These are phyloP conservation scores for Rhodotorula kratochvilovae DNA, from an alignment of 768 basidiomycete species.

Conservation along the genomic window DNA sequence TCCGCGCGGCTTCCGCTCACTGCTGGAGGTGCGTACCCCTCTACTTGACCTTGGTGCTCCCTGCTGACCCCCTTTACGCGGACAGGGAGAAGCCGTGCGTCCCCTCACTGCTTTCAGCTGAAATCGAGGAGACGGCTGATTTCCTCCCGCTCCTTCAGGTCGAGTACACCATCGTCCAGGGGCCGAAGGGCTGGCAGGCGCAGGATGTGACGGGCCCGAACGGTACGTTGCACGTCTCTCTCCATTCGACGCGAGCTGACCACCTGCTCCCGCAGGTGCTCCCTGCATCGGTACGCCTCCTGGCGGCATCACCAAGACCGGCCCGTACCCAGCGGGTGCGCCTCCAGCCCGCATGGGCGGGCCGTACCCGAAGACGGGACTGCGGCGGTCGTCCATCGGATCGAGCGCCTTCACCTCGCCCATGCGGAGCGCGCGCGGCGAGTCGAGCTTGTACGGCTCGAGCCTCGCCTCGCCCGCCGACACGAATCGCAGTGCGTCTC, in stretches of 20 bases:
- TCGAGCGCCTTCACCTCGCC: neutral
- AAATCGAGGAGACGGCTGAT: too few species aligned
- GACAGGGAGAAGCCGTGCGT: slow-evolving; percentile 19
- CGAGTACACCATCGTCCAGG: slow-evolving; percentile 15
- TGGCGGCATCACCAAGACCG: neutral
- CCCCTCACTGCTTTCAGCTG: neutral
- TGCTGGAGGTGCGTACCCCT: slow-evolving; percentile 15
- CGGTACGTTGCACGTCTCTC: neutral
- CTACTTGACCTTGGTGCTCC: too few species aligned
- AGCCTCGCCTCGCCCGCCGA: neutral
- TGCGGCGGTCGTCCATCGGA: neutral
- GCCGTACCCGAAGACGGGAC: neutral
- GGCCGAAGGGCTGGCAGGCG: slow-evolving; percentile 33
- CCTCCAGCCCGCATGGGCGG: neutral
- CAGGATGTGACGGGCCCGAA: slow-evolving; percentile 26
- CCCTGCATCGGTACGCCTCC: slow-evolving; percentile 30
- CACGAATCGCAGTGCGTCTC: neutral
- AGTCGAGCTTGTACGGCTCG: neutral
- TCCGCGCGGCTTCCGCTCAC: slow-evolving; percentile 9
- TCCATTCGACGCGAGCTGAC: neutral
- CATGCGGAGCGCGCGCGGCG: neutral
- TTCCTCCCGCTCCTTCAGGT: neutral
- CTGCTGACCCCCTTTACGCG: neutral
- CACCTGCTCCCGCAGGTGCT: neutral
- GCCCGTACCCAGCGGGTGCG: neutral